These are phyloP conservation scores for Hypericum androsaemum DNA, from an alignment of 345 rosid genomes.

Conservation along the genomic window DNA sequence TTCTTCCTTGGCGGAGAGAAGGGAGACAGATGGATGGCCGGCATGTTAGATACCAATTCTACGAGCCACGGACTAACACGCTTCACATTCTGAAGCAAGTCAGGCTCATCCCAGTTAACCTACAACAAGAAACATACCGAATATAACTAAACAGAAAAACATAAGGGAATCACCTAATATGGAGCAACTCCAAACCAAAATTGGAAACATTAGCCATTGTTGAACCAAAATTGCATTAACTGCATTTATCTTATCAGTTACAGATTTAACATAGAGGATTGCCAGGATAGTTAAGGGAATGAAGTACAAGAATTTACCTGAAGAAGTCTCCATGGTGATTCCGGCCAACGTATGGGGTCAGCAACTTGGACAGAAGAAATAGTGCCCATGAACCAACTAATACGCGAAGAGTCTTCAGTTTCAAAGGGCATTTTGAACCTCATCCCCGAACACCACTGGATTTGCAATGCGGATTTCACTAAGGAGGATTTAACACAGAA, in stretches of 20 bases:
- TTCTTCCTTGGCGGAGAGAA: constrained; percentile 89
- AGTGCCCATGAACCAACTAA: constrained; percentile 97
- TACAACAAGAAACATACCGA: constrained; percentile 14
- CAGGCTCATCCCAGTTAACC: constrained; percentile 99
- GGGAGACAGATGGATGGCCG: constrained; percentile 56
- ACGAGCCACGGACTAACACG: constrained; percentile 93
- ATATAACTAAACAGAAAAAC: not conserved
- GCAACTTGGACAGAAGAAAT: constrained; percentile 67
- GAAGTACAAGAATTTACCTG: constrained; percentile 39
- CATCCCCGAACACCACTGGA: constrained; percentile 84
- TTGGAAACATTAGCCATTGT: no score
- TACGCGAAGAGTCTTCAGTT: constrained; percentile 82
- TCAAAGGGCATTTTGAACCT: constrained; percentile 96
- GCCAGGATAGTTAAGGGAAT: no score
- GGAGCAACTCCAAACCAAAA: no score
- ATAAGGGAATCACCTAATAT: not conserved
- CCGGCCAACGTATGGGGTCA: constrained; percentile 75
- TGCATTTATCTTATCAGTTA: no score
- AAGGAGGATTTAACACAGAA: constrained; percentile 66
- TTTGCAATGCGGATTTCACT: constrained; percentile 59
- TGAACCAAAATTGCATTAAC: no score
- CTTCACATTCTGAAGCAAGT: constrained; percentile 89
- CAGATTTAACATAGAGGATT: no score
- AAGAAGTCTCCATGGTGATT: constrained; percentile 87
- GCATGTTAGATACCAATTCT: constrained; percentile 71